Evolutionary conservation across 2,329 filamentous ascomycete species (phyloP).

Genomic region (Teratosphaeria epicoccoides): DNA sequence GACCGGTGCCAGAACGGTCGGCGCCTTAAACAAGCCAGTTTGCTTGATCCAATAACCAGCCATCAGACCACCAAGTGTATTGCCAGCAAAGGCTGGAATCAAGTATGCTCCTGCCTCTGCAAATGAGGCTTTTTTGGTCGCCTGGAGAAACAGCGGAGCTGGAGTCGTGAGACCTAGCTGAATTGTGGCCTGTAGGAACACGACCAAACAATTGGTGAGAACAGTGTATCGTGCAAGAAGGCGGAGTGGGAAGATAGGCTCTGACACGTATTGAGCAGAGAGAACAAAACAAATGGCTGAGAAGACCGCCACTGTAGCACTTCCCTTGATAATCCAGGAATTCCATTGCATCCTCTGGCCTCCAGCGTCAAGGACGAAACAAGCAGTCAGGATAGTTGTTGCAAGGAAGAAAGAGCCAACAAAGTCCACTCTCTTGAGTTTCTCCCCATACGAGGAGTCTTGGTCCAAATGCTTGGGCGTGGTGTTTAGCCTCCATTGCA

Average conservation of each 20-base stretch:
- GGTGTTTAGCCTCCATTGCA: slow-evolving; percentile 48
- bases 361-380: slow-evolving; percentile 62
- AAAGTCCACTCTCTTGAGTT: slow-evolving; percentile 61
- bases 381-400: slow-evolving; percentile 52
- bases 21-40: slow-evolving; percentile 60
- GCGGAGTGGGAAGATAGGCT: slow-evolving; percentile 65
- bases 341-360: slow-evolving; percentile 60
- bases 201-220: slow-evolving; percentile 57
- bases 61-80: slow-evolving; percentile 53
- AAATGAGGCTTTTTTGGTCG: slow-evolving; percentile 53
- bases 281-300: slow-evolving; percentile 59
- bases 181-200: slow-evolving; percentile 59
- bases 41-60: slow-evolving; percentile 57
- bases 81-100: slow-evolving; percentile 53
- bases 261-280: slow-evolving; percentile 54
- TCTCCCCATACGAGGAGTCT: slow-evolving; percentile 53
- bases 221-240: slow-evolving; percentile 59
- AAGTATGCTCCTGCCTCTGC: slow-evolving; percentile 55
- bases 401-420: slow-evolving; percentile 58
- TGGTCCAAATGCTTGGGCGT: slow-evolving; percentile 50
- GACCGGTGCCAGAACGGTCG: slow-evolving; percentile 50
- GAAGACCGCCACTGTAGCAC: slow-evolving; percentile 46
- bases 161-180: slow-evolving; percentile 56
- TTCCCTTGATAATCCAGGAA: slow-evolving; percentile 45
- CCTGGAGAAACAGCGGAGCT: slow-evolving; percentile 69